Conservation (phyloP, 352 stramenopile species). For the Stramenopiles sp. region DNA sequence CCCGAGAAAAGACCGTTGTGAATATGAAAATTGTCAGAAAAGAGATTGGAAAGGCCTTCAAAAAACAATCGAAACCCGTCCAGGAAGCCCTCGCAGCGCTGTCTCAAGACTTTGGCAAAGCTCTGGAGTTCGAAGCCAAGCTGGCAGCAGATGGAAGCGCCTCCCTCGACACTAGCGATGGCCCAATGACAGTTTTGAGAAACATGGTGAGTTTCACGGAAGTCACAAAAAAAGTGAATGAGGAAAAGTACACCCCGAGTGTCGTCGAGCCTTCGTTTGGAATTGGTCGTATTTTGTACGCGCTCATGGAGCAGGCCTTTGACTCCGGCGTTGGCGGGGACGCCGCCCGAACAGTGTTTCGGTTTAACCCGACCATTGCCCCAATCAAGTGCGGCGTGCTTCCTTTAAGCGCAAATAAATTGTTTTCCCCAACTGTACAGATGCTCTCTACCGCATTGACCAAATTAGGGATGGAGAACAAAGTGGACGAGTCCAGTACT, state of each 20-base stretch:
- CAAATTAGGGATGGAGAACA: conserved; percentile 51
- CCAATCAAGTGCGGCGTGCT: conserved; percentile 95
- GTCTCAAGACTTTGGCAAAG: conserved; percentile 64
- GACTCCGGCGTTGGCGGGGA: conserved; percentile 72
- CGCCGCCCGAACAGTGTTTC: conserved; percentile 70
- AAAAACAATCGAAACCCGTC: conserved; percentile 65
- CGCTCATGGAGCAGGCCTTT: conserved; percentile 96
- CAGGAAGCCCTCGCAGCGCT: conserved; percentile 43
- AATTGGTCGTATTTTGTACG: conserved; percentile 91
- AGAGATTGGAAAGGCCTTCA: conserved; percentile 85
- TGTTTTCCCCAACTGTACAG: conserved; percentile 49
- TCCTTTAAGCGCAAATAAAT: conserved; percentile 61
- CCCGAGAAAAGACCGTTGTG: conserved; percentile 73
- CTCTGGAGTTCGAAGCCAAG: conserved; percentile 62
- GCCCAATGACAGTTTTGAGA: conserved; percentile 52
- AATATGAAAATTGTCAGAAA: conserved; percentile 90
- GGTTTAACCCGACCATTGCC: conserved; percentile 83
- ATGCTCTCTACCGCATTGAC: conserved; percentile 47
- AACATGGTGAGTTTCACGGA: conserved; percentile 84
- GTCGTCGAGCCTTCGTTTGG: conserved; percentile 98
- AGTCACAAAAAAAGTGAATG: conserved; percentile 79
- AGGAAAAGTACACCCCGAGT: conserved; percentile 92
- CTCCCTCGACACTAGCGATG: conserved; percentile 38
- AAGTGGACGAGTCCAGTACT: conserved; percentile 81
- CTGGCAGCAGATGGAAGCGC: conserved; percentile 65